Evolutionary conservation across 1,139 yeast species (phyloP).

Genomic region (Neolecta irregularis): DNA sequence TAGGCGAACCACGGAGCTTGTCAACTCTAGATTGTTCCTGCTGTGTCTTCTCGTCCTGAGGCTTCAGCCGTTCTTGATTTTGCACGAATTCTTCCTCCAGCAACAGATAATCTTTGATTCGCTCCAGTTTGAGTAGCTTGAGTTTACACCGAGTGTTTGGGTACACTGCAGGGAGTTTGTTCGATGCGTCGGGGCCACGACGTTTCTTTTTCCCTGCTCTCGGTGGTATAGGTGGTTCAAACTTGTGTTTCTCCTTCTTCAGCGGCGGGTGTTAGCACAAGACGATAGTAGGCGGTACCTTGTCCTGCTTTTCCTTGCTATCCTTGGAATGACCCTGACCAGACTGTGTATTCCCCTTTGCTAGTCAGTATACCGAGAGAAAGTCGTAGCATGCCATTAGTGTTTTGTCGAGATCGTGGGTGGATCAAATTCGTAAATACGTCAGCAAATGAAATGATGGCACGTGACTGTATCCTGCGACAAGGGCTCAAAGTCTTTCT

Average conservation of each 20-base stretch:
- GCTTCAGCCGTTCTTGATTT: conserved; percentile 86
- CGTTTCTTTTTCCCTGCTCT: conserved; percentile 65
- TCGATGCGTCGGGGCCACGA: conserved; percentile 83
- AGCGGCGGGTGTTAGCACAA: too few relatives aligned
- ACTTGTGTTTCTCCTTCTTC: conserved; percentile 51
- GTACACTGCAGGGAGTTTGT: conserved; percentile 69
- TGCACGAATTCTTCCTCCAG: conserved; percentile 93
- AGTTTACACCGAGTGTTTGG: conserved; percentile 91
- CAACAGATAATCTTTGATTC: conserved; percentile 88
- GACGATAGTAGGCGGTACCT: too few relatives aligned
- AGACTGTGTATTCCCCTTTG: too few relatives aligned
- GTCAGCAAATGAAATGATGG: too few relatives aligned
- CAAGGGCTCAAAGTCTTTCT: too few relatives aligned
- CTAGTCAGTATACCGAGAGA: too few relatives aligned
- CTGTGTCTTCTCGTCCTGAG: conserved; percentile 90
- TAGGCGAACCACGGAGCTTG: conserved; percentile 89
- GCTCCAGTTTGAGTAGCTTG: conserved; percentile 77
- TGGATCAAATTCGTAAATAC: too few relatives aligned
- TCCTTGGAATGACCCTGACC: too few relatives aligned
- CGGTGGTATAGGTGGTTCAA: conserved; percentile 86
- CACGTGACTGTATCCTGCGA: too few relatives aligned
- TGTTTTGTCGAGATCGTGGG: too few relatives aligned
- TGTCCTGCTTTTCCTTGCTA: too few relatives aligned
- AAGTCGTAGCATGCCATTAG: too few relatives aligned
- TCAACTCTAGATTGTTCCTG: conserved; percentile 93